Evolutionary conservation across 352 stramenopile genomes (phyloP), one percentile per base, ranked within the genome.

Genomic region (Pythium angustatum): DNA sequence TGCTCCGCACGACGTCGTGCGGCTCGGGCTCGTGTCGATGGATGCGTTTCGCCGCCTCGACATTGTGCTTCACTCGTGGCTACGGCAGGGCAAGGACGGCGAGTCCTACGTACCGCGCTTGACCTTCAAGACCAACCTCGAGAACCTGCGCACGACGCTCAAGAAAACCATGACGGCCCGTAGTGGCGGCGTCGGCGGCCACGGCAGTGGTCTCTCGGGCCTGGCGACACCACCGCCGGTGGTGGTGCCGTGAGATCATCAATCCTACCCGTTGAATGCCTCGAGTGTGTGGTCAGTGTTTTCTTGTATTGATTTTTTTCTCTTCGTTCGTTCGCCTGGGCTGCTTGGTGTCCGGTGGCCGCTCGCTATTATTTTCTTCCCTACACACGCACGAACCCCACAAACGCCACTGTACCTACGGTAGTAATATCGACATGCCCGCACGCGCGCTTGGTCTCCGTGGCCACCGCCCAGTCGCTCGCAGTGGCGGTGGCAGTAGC

Each of bases 11-110:
- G 45, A 63, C 17, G 47, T 68, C 19, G 52, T 54, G 17, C 62
- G 62, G 22, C 54, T 68, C 34, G 50, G 26, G 5, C 14, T 68
- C 44, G 27, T 38, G 2, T 52, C 36, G 0, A 41, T 64, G 11
- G 71, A 72, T 11, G 75, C 73, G 2, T 86, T 82, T 43, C 76
- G 68, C 11, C 73, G 77, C 0, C 48, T 86, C 33, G 73, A 86
- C 28, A 62, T 62, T 26, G 59, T 73, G 28, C 60, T 80, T 36
- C 71, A 69, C 5, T 49, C 65, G 21, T 83, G 75, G 72, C 54
- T 80, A 22, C 57, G 70, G 22, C 58, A 57, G 15, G 58, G 68
- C 62, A 75, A 68, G 36, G 58, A 71, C 9, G 40, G 50, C 30
- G 68, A 71, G 19, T 15, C 36, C 9, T 57, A 61, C 41, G 40